phyloP scores from a whole-genome alignment of 163 green algal genomes.

The Volvox carteri region DNA sequence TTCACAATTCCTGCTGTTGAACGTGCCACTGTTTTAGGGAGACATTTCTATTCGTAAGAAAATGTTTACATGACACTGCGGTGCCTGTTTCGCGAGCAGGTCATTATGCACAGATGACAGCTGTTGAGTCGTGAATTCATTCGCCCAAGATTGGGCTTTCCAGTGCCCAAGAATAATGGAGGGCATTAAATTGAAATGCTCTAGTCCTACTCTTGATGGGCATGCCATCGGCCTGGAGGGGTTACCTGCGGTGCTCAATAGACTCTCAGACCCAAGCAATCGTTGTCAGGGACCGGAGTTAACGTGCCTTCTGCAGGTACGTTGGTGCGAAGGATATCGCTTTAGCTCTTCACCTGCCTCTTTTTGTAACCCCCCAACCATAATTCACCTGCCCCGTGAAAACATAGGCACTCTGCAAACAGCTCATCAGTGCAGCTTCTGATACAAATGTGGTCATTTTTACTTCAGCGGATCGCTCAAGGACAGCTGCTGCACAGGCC shows the following conservation, averaged over 20 bases:
- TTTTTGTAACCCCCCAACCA: constrained; percentile 18
- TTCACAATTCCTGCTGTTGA: no score
- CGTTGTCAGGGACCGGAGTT: constrained; percentile 41
- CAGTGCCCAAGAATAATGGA: background rate
- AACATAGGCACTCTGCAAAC: constrained; percentile 44
- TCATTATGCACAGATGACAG: constrained; percentile 6
- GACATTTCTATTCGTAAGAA: no score
- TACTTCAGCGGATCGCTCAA: constrained; percentile 8
- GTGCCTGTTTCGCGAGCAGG: background rate
- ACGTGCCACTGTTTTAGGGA: no score
- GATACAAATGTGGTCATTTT: constrained; percentile 11
- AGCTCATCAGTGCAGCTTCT: constrained; percentile 42
- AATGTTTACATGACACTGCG: background rate
- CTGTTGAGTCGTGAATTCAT: background rate
- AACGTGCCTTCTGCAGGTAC: constrained; percentile 40
- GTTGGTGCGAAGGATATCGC: background rate
- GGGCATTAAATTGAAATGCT: background rate
- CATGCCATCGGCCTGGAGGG: constrained; percentile 19
- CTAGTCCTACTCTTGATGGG: background rate
- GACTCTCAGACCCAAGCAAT: constrained; percentile 6
- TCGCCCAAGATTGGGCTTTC: background rate
- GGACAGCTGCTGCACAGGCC: background rate
- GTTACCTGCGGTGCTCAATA: background rate
- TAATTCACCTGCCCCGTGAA: background rate
- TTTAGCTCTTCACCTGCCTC: background rate